phyloP scores from a whole-genome alignment of 1,139 yeast species.

The Suhomyces terraborum region DNA sequence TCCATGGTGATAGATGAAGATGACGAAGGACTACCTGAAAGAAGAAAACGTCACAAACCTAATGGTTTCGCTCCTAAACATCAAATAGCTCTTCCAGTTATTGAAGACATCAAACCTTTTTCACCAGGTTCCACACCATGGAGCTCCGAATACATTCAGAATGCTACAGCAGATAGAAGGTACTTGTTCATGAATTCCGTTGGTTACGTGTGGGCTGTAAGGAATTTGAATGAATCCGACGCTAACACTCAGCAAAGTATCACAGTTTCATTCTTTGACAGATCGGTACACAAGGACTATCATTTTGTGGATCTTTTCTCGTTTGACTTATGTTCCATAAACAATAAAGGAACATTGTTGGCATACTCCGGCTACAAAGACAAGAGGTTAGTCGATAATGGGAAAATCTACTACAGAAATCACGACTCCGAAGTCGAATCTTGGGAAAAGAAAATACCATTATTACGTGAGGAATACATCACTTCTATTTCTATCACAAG shows the following conservation, averaged over 20 bases:
- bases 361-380: slow-evolving; percentile 46
- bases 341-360: slow-evolving; percentile 63
- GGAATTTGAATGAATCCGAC: slow-evolving; percentile 42
- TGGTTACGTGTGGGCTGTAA: slow-evolving; percentile 84
- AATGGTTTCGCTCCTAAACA: slow-evolving; percentile 19
- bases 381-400: slow-evolving; percentile 22
- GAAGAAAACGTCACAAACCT: slow-evolving; percentile 31
- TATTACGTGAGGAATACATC: slow-evolving; percentile 35
- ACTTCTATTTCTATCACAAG: slow-evolving; percentile 38
- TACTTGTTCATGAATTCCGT: slow-evolving; percentile 78
- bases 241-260: slow-evolving; percentile 53
- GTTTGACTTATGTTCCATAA: slow-evolving; percentile 77
- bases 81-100: neutral
- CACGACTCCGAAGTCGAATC: slow-evolving; percentile 48
- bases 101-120: slow-evolving; percentile 40
- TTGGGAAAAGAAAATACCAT: slow-evolving; percentile 47
- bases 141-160: slow-evolving; percentile 39
- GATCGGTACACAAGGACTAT: slow-evolving; percentile 76
- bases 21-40: slow-evolving; percentile 24
- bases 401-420: slow-evolving; percentile 45
- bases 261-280: slow-evolving; percentile 85
- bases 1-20: slow-evolving; percentile 43
- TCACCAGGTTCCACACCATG: slow-evolving; percentile 91
- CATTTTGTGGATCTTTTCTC: slow-evolving; percentile 77
- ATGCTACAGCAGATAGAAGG: slow-evolving; percentile 50